These are phyloP conservation scores for Zangia roseola DNA, from an alignment of 768 basidiomycete genomes.

Conservation along the genomic window DNA sequence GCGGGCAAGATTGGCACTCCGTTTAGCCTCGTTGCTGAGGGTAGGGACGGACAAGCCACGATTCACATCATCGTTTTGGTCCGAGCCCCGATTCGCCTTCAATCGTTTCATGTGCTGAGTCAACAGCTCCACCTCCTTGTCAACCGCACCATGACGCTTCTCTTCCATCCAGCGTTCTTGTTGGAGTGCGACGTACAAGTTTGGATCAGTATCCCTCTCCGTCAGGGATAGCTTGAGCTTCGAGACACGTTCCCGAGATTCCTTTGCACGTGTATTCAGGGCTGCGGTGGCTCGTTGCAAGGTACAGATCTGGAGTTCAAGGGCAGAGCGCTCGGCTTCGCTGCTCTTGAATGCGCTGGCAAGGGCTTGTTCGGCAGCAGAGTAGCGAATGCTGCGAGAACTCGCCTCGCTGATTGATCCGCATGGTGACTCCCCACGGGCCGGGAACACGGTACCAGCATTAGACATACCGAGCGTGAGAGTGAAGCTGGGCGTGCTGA, in stretches of 20 bases:
- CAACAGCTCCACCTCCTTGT: slow-evolving; percentile 37
- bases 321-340: slow-evolving; percentile 34
- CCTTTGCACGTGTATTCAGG: slow-evolving; percentile 44
- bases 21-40: slow-evolving; percentile 26
- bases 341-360: slow-evolving; percentile 34
- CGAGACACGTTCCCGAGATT: slow-evolving; percentile 42
- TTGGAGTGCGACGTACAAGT: slow-evolving; percentile 38
- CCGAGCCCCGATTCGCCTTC: slow-evolving; percentile 24
- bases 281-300: slow-evolving; percentile 44
- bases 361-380: slow-evolving; percentile 43
- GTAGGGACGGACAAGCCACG: slow-evolving; percentile 8
- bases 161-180: slow-evolving; percentile 54
- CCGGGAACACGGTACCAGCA: slow-evolving; percentile 8
- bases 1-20: slow-evolving; percentile 36
- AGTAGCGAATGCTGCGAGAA: slow-evolving; percentile 42
- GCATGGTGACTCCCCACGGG: slow-evolving; percentile 18
- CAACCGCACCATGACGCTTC: slow-evolving; percentile 37
- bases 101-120: slow-evolving; percentile 36
- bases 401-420: slow-evolving; percentile 28
- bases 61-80: slow-evolving; percentile 17
- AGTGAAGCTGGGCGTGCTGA: slow-evolving; percentile 22
- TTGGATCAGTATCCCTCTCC: slow-evolving; percentile 40
- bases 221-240: slow-evolving; percentile 39
- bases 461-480: slow-evolving; percentile 19
- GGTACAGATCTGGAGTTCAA: slow-evolving; percentile 47